Conservation (phyloP, 805 yeast genomes). For the Saturnispora sanitii region DNA sequence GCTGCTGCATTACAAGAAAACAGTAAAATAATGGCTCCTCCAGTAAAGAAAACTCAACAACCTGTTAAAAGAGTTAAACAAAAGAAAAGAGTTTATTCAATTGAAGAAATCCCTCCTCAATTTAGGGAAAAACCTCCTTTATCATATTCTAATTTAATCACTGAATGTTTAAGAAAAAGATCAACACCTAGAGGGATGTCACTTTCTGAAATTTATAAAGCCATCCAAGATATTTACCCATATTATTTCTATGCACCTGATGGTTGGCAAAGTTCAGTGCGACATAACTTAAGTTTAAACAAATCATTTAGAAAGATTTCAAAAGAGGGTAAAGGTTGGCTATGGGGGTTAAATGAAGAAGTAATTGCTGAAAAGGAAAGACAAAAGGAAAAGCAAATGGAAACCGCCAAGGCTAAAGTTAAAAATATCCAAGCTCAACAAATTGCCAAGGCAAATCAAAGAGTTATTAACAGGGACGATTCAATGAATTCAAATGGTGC, state of each 20-base stretch:
- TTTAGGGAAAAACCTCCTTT: slow-evolving; percentile 75
- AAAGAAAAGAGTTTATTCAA: slow-evolving; percentile 55
- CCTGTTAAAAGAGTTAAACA: slow-evolving; percentile 36
- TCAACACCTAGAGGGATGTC: slow-evolving; percentile 68
- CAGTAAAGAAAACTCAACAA: slow-evolving; percentile 16
- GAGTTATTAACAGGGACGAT: background rate
- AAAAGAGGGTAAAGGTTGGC: slow-evolving; percentile 88
- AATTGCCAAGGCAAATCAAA: slow-evolving; percentile 6
- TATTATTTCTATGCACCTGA: slow-evolving; percentile 89
- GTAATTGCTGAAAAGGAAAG: slow-evolving; percentile 76
- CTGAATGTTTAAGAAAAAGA: slow-evolving; percentile 62
- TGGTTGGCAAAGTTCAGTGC: slow-evolving; percentile 94
- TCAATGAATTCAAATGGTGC: background rate
- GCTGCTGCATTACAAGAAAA: slow-evolving; percentile 23
- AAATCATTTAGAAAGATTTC: slow-evolving; percentile 76
- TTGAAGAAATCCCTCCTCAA: slow-evolving; percentile 84
- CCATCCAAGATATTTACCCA: slow-evolving; percentile 81
- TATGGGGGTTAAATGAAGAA: slow-evolving; percentile 86
- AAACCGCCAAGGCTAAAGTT: slow-evolving; percentile 34
- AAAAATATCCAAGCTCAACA: slow-evolving; percentile 10
- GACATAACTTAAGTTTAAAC: slow-evolving; percentile 81
- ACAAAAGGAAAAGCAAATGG: slow-evolving; percentile 52
- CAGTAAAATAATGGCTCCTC: slow-evolving; percentile 16
- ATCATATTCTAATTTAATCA: slow-evolving; percentile 72
- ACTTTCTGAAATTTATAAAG: slow-evolving; percentile 73